Evolutionary conservation across 208 protist species (phyloP), one percentile per base, ranked within the genome.

Genomic region (Cochliopodium minus): DNA sequence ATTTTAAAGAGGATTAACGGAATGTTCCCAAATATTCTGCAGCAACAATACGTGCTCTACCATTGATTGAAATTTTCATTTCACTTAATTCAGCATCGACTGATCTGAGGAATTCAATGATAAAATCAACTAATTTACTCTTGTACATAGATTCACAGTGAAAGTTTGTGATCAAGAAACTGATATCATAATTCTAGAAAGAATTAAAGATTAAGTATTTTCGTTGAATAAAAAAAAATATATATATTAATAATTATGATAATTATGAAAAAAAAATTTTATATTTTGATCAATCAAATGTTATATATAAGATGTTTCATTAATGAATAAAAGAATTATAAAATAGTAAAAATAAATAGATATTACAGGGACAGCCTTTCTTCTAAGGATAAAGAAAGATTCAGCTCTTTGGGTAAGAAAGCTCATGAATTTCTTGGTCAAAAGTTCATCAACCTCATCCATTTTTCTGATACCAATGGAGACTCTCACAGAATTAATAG

Each of bases 141-240:
- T 87, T 85, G 47, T 79, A 85, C 79, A 95, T 91, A 28, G 49
- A 45, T 67, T 94, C 87, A 7, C 81, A 78, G 57, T 97, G 86
- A 50, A 90, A 83, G 68, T 97, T 94, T 9, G 88, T 93, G 59
- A 96, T 85, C 13, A 97, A 72, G 66, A 97, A 95, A 59, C 62
- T 78, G 51, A 97, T 82, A 62, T 96, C 90, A 65, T 95, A 97
- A 17, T 82, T 87, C 46, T 76, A n/a, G n/a, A 28, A 13, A 25
- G 39, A 35, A 57, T 65, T 33, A 30, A 66, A 61, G 20, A 26
- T 49, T 61, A 20, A 30, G 4, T 52, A 23, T 55, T 65, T 32
- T 17, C 54, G 23, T 5, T 40, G 23, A 35, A 36, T 61, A 10
- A 57, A 58, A 57, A 59, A 61, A 58, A 61, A 29, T 49, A 20